Evolutionary conservation across 192 early-diverging fungal species (phyloP).

Genomic region (Coemansia sp.): DNA sequence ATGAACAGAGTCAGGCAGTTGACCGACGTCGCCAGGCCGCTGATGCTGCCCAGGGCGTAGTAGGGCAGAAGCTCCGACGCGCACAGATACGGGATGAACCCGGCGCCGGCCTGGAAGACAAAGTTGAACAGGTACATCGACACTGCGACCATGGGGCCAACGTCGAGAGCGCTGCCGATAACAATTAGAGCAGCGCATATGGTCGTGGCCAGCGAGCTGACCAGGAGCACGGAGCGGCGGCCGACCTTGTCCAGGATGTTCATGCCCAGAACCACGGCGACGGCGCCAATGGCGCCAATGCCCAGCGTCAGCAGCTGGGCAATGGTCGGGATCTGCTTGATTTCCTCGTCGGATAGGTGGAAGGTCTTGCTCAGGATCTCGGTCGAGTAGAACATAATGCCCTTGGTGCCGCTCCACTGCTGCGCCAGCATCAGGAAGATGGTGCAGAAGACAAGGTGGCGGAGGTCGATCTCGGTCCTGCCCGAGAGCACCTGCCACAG

Average conservation of each 20-base stretch:
- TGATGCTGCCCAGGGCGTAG: constrained; percentile 57
- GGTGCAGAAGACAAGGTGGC: constrained; percentile 58
- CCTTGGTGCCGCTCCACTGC: constrained; percentile 88
- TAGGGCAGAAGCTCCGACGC: constrained; percentile 72
- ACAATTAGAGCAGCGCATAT: constrained; percentile 58
- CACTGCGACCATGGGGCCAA: constrained; percentile 52
- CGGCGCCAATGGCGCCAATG: constrained; percentile 67
- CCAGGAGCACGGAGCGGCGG: constrained; percentile 56
- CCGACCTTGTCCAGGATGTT: constrained; percentile 69
- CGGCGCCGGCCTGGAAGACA: constrained; percentile 79
- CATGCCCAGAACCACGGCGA: constrained; percentile 69
- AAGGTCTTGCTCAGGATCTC: constrained; percentile 60
- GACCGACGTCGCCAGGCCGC: constrained; percentile 55
- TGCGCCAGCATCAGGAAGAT: constrained; percentile 71
- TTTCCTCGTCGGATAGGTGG: constrained; percentile 24
- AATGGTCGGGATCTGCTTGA: constrained; percentile 51
- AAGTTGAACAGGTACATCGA: constrained; percentile 64
- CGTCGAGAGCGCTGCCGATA: constrained; percentile 55
- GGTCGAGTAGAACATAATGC: constrained; percentile 81
- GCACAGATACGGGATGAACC: constrained; percentile 80
- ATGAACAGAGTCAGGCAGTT: constrained; percentile 65
- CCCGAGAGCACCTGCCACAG: constrained; percentile 42
- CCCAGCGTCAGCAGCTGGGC: constrained; percentile 69
- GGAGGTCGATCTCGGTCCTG: constrained; percentile 48
- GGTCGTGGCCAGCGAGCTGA: constrained; percentile 54